A percentile compares a stretch with the other conserved stretches of the same genome.
Conservation (phyloP, 192 early-diverging fungal genomes). For the Chytriomyces confervae region DNA sequence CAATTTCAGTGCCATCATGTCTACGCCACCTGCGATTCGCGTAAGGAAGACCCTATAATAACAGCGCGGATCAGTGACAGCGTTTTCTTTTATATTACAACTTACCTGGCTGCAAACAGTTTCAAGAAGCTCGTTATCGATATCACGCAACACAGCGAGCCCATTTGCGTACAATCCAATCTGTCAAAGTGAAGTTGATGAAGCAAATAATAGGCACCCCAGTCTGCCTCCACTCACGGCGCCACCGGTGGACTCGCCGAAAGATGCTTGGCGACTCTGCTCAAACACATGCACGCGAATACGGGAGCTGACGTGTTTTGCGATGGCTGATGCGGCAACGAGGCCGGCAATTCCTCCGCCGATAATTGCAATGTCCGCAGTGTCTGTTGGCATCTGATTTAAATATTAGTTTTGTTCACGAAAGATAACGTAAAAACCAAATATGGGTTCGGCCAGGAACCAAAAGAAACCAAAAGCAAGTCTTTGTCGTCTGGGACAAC, state of each 20-base stretch:
- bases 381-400: no score
- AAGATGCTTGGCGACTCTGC: conserved; percentile 6
- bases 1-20: conserved; percentile 52
- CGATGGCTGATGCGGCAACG: conserved; percentile 41
- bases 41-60: conserved; percentile 22
- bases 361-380: conserved; percentile 39
- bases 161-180: conserved; percentile 50
- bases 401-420: no score
- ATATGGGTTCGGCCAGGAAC: no score
- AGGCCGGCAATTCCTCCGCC: conserved; percentile 54
- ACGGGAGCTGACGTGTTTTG: conserved; percentile 17
- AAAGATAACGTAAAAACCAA: no score
- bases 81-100: neutral
- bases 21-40: conserved; percentile 40
- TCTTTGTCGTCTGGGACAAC: no score
- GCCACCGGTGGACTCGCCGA: conserved; percentile 8
- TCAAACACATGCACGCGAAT: conserved; percentile 46
- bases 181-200: neutral
- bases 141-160: conserved; percentile 46
- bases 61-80: conserved; percentile 6
- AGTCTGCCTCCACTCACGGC: neutral
- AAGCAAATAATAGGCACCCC: neutral
- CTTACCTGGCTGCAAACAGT: conserved; percentile 20
- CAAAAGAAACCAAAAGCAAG: no score
- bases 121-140: conserved; percentile 34